Base-by-base conservation (phyloP, 352 stramenopile species). In the Nothophytophthora sp. region DNA sequence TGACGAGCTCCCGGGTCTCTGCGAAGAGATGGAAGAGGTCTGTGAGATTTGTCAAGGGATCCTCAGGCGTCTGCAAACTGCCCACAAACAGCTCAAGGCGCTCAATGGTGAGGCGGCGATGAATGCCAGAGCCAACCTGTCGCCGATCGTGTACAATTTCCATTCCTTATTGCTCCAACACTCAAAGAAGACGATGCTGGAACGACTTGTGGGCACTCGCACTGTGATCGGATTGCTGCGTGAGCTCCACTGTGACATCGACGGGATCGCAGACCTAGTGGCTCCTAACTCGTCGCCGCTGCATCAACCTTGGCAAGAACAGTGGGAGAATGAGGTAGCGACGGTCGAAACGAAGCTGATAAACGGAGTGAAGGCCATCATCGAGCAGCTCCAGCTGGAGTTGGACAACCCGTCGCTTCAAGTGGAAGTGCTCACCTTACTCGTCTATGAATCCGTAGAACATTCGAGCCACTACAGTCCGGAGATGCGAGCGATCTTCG, bases 161-260 rank as follows among this genome's bases (percentile, higher is more conserved):
- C 33, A 66, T 19, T 18, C 23, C 13, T 16, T 64, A 15, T 16
- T 64, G 24, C 12, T 22, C 15, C 50, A 56, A 7, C 46, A 60
- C 33, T 41, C 33, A 4, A 52, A 48, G 24, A 66, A 66, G 22
- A 30, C 48, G 50, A 40, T 38, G 5, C 36, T 60, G 7, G 34
- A 50, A 29, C 43, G 56, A 9, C 45, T 66, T 3, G 50, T 60
- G 5, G 56, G 50, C 15, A 39, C 50, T 50, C 50, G 44, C 1
- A 49, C 37, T 8, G 36, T 60, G 4, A 28, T 56, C 2, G 33
- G 41, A 0, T 35, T 39, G 27, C 20, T 66, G 12, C 36, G 44
- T n/a, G 29, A 55, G 13, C 43, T 66, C 0, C 56, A 60, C 15
- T 34, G 22, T 0, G 44, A 60, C 19, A 25, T 66, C 6, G 50